These are phyloP conservation scores for Chalaropsis ovoidea DNA, from an alignment of 2,329 filamentous ascomycete species.

Conservation along the genomic window DNA sequence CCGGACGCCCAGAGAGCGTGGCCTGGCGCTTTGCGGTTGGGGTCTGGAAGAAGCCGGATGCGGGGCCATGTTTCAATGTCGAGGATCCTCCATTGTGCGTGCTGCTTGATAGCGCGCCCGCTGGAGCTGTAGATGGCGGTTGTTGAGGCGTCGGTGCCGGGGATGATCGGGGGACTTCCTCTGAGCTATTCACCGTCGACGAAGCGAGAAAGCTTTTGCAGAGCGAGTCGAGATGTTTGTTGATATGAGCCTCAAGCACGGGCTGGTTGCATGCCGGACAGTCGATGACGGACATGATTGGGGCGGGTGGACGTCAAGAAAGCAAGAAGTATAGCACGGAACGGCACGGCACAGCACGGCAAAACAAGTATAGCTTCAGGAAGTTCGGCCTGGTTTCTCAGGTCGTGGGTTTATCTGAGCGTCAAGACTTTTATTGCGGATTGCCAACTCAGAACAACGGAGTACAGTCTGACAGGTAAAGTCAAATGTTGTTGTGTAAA, in stretches of 20 bases:
- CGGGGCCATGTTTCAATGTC: conserved; percentile 32
- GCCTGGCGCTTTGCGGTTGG: conserved; percentile 48
- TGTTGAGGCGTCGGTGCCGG: conserved; percentile 18
- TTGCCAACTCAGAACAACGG: too few species aligned
- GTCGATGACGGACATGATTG: conserved; percentile 41
- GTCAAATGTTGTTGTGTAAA: too few species aligned
- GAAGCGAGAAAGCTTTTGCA: conserved; percentile 58
- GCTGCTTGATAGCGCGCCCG: neutral
- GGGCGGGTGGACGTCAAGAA: too few species aligned
- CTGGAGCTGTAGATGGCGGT: conserved; percentile 25
- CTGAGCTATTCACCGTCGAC: conserved; percentile 25
- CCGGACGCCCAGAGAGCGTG: conserved; percentile 27
- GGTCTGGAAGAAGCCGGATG: conserved; percentile 52
- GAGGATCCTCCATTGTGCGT: neutral
- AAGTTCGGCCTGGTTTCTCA: too few species aligned
- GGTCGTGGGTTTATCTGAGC: too few species aligned
- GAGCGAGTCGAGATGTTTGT: conserved; percentile 77
- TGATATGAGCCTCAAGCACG: conserved; percentile 67
- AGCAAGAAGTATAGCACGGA: neutral
- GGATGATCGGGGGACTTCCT: conserved; percentile 4
- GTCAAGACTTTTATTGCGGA: too few species aligned
- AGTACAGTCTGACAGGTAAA: too few species aligned
- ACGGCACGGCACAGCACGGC: neutral
- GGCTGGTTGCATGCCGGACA: conserved; percentile 73
- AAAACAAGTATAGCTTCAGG: too few species aligned